Evolutionary conservation across 306 rosid genomes (phyloP), one percentile per base, ranked within the genome.

Genomic region (Acacia crassicarpa): DNA sequence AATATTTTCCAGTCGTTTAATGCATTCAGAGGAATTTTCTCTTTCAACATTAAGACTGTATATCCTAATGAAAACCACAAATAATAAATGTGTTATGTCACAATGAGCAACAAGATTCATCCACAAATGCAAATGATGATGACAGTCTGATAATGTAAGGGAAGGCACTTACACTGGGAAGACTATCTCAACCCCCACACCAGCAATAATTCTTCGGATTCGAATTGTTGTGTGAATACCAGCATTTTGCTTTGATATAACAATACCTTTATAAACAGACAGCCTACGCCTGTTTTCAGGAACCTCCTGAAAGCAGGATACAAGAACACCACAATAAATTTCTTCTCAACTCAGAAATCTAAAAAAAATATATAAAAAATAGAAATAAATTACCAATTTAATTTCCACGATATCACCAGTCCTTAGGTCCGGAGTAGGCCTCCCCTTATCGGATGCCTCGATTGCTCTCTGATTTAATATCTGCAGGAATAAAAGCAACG

Each of bases 191-290:
- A 95, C 98, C 27, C 99, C 99, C 7, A 92, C 72, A 13, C 98
- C 99, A 20, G 97, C 99, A 75, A 95, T 91, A 77, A 95, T 92
- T 86, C 98, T 92, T 82, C 99, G 89, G 80, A 93, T 81, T 30
- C 98, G 92, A 68, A 95, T 89, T 25, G 99, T 95, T 1, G 99
- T 93, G 88, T 95, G 98, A 85, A 95, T 92, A 35, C 98, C 98
- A 70, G 98, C 94, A 90, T 95, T 93, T 85, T 95, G 99, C 78
- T 70, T 95, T n/a, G 98, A 91, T 4, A 95, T 95, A 8, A 95
- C 97, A 62, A 93, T 93, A 23, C 99, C 99, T 74, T 90, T 95
- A 75, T 95, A 93, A 84, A 92, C 51, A 38, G 98, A 93, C 85
- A 95, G 66, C 78, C 99, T 91, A 79, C 97, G 97, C 88, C 85